Evolutionary conservation across 177 flowering plant genomes (phyloP).

Genomic region (Telopea speciosissima): DNA sequence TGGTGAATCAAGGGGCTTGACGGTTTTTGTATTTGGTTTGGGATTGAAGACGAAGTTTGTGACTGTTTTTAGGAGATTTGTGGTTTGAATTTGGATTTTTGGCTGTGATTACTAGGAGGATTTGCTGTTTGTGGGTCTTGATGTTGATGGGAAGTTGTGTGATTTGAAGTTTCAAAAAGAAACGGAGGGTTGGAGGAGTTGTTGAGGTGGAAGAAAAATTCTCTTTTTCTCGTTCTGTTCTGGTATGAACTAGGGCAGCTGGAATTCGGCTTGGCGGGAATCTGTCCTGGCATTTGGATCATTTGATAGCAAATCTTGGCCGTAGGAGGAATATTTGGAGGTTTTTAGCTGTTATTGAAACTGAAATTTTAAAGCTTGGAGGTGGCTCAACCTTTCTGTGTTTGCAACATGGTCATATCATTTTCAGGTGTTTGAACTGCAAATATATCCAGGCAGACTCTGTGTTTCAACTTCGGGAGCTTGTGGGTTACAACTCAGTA

Average conservation of each 20-base stretch:
- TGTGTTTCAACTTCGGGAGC: neutral
- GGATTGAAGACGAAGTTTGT: neutral
- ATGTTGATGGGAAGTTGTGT: neutral
- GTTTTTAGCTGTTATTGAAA: neutral
- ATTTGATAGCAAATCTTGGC: neutral
- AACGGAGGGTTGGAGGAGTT: neutral
- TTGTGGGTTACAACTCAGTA: neutral
- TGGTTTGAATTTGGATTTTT: neutral
- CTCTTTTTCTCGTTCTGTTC: neutral
- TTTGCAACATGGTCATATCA: neutral
- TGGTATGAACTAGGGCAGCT: neutral
- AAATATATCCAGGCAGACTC: neutral
- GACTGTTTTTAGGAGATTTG: neutral
- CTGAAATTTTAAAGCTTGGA: neutral
- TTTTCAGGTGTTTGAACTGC: neutral
- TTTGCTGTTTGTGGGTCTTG: neutral
- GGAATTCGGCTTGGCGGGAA: neutral
- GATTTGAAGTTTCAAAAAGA: neutral
- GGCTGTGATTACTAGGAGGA: conserved; percentile 1
- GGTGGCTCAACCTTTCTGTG: too few relatives aligned
- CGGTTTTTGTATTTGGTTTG: neutral
- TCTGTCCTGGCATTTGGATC: neutral
- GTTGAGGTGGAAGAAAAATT: neutral
- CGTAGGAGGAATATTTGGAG: neutral
- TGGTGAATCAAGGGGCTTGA: too few relatives aligned